Percentiles rank a stretch among this genome's conserved stretches.
phyloP scores from a whole-genome alignment of 306 rosid species.

The Pachyrhizus erosus region DNA sequence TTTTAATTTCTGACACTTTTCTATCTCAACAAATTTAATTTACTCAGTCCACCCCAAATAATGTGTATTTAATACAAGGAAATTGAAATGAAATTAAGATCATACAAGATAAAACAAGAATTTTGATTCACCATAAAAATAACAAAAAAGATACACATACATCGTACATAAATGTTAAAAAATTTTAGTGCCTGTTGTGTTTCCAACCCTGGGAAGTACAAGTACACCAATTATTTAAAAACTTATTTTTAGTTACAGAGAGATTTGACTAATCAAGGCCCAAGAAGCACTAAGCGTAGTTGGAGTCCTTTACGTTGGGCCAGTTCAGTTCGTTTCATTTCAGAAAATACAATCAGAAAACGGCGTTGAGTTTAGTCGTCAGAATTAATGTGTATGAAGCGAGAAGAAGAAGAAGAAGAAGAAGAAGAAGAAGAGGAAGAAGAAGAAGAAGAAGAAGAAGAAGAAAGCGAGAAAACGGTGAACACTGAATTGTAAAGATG shows the following conservation, averaged over 20 bases:
- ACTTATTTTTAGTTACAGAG: not conserved
- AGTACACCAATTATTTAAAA: not conserved
- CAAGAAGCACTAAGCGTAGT: not conserved
- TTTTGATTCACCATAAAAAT: too few relatives aligned
- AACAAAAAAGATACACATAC: not conserved
- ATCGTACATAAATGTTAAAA: not conserved
- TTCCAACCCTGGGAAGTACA: not conserved
- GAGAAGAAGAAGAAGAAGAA: not conserved
- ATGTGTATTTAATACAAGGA: not conserved
- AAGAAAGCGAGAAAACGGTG: not conserved
- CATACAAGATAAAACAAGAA: not conserved
- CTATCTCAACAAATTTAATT: not conserved
- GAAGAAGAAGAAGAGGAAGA: not conserved
- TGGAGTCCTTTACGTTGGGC: not conserved
- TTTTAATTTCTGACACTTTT: too few relatives aligned
- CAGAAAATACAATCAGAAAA: not conserved
- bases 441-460: not conserved
- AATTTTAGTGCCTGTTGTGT: not conserved
- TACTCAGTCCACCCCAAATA: not conserved
- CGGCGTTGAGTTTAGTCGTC: not conserved
- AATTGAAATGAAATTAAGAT: not conserved
- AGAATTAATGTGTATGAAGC: not conserved
- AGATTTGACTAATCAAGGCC: not conserved
- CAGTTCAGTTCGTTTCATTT: not conserved
- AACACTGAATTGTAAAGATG: conserved; percentile 36